These are phyloP conservation scores for Saccharomycopsis amapae DNA, from an alignment of 805 yeast species.

Conservation along the genomic window DNA sequence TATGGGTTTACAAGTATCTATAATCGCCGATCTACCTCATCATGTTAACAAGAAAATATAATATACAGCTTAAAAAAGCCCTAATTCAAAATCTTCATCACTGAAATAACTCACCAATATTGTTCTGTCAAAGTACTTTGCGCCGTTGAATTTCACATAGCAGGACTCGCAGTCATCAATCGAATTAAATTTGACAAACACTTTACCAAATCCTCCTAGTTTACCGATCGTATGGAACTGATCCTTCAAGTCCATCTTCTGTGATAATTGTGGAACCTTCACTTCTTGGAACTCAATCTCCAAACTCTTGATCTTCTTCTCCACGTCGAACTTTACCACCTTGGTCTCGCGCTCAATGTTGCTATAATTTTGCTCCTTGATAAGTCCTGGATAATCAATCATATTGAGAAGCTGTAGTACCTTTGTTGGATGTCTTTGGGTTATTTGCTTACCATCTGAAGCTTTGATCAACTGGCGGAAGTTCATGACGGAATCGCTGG, in stretches of 20 bases:
- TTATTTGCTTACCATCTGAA: constrained; percentile 27
- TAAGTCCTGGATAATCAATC: constrained; percentile 56
- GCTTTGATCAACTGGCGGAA: constrained; percentile 23
- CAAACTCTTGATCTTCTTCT: constrained; percentile 29
- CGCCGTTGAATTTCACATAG: constrained; percentile 51
- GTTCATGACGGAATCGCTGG: constrained; percentile 22
- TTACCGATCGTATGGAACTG: constrained; percentile 30
- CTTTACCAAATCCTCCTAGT: constrained; percentile 56
- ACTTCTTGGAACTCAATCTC: constrained; percentile 50
- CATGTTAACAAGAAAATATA: neutral
- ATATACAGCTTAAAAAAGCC: constrained; percentile 24
- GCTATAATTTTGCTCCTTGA: constrained; percentile 37
- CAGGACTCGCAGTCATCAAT: constrained; percentile 49
- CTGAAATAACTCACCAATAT: constrained; percentile 58
- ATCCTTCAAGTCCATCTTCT: constrained; percentile 32
- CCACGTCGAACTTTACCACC: constrained; percentile 47
- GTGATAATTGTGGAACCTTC: constrained; percentile 51
- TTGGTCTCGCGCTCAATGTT: constrained; percentile 24
- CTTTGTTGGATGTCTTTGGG: constrained; percentile 27
- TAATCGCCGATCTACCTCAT: neutral
- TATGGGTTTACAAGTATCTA: neutral
- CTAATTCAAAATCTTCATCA: constrained; percentile 48
- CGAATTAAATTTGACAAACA: constrained; percentile 57
- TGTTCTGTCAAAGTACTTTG: constrained; percentile 58
- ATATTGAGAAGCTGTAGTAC: constrained; percentile 64